These are phyloP conservation scores for Baudoinia panamericana DNA, from an alignment of 495 filamentous ascomycete genomes.

Conservation along the genomic window DNA sequence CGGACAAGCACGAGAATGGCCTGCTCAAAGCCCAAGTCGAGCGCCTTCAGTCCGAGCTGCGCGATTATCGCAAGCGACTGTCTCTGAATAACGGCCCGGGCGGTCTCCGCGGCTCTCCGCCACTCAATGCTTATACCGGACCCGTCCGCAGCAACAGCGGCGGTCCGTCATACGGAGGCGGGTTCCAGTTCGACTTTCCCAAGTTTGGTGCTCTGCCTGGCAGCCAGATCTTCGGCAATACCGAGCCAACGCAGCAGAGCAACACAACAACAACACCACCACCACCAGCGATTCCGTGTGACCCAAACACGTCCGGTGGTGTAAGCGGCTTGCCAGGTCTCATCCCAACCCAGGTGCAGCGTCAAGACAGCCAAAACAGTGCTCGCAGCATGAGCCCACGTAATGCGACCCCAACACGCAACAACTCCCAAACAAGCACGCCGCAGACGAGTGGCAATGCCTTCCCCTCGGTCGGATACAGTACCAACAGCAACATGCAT, in stretches of 20 bases:
- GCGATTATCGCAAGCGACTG: conserved; percentile 78
- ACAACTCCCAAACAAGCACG: conserved; percentile 1
- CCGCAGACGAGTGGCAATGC: not conserved
- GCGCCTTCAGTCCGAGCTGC: conserved; percentile 69
- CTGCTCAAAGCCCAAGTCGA: conserved; percentile 75
- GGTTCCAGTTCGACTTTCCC: conserved; percentile 90
- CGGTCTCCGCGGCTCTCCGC: conserved; percentile 35
- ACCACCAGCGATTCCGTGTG: too few relatives aligned
- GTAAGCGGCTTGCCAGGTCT: not conserved
- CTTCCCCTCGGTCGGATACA: conserved; percentile 12
- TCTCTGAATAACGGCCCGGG: conserved; percentile 40
- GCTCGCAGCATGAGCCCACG: conserved; percentile 25
- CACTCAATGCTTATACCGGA: conserved; percentile 25
- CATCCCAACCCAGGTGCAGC: not conserved
- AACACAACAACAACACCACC: too few relatives aligned
- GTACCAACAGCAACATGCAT: conserved; percentile 17
- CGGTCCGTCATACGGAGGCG: conserved; percentile 32
- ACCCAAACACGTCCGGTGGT: too few relatives aligned
- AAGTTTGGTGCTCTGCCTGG: conserved; percentile 72
- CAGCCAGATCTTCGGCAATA: conserved; percentile 44
- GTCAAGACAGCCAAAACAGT: conserved; percentile 24
- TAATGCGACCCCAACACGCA: not conserved
- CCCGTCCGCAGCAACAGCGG: conserved; percentile 25
- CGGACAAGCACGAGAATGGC: conserved; percentile 74
- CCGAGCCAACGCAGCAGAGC: too few relatives aligned